Evolutionary conservation across 1,284 basidiomycete genomes (phyloP).

Genomic region (Mycosarcoma mackinlayi): DNA sequence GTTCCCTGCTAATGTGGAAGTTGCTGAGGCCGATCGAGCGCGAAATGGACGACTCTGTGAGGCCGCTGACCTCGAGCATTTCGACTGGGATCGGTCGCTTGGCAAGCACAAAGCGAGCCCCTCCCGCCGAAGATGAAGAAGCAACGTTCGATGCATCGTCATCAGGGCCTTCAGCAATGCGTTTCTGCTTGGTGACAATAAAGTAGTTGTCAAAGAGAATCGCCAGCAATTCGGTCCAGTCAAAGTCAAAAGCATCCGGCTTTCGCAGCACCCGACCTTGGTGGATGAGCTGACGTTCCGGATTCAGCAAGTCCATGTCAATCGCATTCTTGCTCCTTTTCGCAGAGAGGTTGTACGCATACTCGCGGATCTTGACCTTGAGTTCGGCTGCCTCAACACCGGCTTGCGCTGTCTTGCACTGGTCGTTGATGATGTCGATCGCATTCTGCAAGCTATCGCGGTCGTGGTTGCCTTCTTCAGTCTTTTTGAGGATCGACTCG

Average conservation of each 20-base stretch:
- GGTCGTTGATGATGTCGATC: slow-evolving; percentile 63
- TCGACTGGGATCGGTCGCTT: slow-evolving; percentile 65
- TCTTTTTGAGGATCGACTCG: slow-evolving; percentile 78
- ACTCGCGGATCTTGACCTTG: slow-evolving; percentile 62
- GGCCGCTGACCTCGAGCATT: slow-evolving; percentile 61
- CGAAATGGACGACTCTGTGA: slow-evolving; percentile 56
- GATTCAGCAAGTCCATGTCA: slow-evolving; percentile 60
- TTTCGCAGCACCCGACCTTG: slow-evolving; percentile 59
- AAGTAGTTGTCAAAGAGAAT: slow-evolving; percentile 66
- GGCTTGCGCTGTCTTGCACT: slow-evolving; percentile 62
- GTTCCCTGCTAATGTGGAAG: slow-evolving; percentile 55
- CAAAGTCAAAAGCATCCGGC: slow-evolving; percentile 64
- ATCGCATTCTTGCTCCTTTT: slow-evolving; percentile 56
- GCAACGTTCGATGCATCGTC: slow-evolving; percentile 31
- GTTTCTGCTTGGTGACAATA: slow-evolving; percentile 60
- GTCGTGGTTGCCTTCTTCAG: slow-evolving; percentile 56
- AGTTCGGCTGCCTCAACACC: slow-evolving; percentile 61
- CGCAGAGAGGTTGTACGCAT: slow-evolving; percentile 55
- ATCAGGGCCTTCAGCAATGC: slow-evolving; percentile 29
- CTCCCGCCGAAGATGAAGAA: slow-evolving; percentile 20
- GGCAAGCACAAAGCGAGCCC: slow-evolving; percentile 51
- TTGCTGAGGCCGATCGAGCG: slow-evolving; percentile 60
- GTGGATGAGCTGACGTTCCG: slow-evolving; percentile 60
- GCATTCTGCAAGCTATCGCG: slow-evolving; percentile 54
- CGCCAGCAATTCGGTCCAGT: slow-evolving; percentile 64